These are phyloP conservation scores for Colletotrichum viniferum DNA, from an alignment of 2,329 filamentous ascomycete species.

Conservation along the genomic window DNA sequence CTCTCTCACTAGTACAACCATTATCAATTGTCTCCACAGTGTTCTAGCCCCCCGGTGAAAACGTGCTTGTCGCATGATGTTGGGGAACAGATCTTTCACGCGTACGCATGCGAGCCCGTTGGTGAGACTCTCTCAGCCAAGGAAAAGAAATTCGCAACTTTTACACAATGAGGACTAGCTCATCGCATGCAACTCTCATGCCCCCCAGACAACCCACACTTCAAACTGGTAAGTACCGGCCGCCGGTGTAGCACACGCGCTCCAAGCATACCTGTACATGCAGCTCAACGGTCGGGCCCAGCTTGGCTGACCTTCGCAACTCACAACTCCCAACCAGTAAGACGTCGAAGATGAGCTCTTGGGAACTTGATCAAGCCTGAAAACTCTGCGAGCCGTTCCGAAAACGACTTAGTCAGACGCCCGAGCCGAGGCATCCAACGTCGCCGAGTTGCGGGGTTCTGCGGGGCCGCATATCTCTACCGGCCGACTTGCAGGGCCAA, in stretches of 20 bases:
- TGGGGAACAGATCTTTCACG: neutral
- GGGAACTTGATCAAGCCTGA: neutral
- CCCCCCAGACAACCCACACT: neutral
- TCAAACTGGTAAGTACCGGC: neutral
- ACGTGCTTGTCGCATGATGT: neutral
- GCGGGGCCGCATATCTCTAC: slow-evolving; percentile 8
- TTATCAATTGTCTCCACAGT: neutral
- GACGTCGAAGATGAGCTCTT: neutral
- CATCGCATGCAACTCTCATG: neutral
- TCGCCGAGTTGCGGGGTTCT: slow-evolving; percentile 1
- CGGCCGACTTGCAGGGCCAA: neutral
- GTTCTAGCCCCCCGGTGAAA: neutral
- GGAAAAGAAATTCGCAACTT: neutral
- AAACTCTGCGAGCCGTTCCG: neutral
- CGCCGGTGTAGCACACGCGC: neutral
- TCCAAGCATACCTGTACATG: neutral
- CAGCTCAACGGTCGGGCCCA: neutral
- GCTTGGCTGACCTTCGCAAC: neutral
- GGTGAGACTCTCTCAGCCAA: neutral
- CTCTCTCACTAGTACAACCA: neutral
- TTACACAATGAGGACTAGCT: neutral
- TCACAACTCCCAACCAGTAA: neutral
- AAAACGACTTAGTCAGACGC: neutral
- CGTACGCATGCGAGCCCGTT: neutral
- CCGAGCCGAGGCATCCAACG: slow-evolving; percentile 9